A percentile compares a stretch with the other conserved stretches of the same genome.
These are phyloP conservation scores for Beauveria varroae DNA, from an alignment of 2,329 filamentous ascomycete species.

Conservation along the genomic window DNA sequence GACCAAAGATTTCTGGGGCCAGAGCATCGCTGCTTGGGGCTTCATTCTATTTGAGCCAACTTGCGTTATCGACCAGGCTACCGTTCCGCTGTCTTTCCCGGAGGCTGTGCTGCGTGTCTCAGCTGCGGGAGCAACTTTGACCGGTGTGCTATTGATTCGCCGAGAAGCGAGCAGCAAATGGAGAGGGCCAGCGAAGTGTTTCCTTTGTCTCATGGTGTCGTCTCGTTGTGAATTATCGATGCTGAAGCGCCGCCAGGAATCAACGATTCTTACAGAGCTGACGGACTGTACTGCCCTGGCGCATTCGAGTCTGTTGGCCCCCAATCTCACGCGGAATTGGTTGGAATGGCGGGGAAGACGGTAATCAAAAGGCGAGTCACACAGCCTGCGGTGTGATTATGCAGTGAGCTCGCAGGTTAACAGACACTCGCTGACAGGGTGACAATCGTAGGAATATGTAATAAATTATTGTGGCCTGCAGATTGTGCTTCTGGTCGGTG, in stretches of 20 bases:
- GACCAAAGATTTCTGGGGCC: too few relatives aligned
- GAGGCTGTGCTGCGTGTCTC: too few relatives aligned
- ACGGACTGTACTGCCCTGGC: background rate
- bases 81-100: too few relatives aligned
- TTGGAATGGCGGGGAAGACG: background rate
- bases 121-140: background rate
- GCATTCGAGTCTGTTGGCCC: background rate
- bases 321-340: background rate
- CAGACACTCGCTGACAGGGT: background rate
- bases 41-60: too few relatives aligned
- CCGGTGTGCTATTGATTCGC: background rate
- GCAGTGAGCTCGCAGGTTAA: background rate
- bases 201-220: background rate
- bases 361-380: background rate
- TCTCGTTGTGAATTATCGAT: background rate
- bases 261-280: background rate
- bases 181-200: background rate
- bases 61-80: too few relatives aligned
- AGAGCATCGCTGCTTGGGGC: too few relatives aligned
- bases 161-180: background rate
- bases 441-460: background rate
- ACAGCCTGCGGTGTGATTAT: background rate
- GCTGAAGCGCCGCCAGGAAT: background rate
- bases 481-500: background rate
- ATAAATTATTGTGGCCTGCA: background rate